Percentiles rank a stretch among this genome's conserved stretches.
phyloP scores from a whole-genome alignment of 2,329 filamentous ascomycete species.

The Ceratocystis destructans region DNA sequence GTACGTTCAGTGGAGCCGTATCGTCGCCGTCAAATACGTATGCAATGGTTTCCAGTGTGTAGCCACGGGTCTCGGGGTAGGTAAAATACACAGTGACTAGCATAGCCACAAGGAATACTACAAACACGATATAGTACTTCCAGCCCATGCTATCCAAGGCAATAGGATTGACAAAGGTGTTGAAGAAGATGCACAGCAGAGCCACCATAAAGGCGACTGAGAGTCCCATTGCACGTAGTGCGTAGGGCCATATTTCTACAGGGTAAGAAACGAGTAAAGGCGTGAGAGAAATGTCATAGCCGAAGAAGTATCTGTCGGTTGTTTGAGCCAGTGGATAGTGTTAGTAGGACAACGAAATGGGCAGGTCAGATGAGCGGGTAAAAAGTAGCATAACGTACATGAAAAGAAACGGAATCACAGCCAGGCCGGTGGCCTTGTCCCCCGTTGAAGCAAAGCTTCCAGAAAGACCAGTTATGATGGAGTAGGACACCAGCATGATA shows the following conservation, averaged over 20 bases:
- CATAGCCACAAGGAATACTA: constrained; percentile 32
- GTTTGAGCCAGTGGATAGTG: neutral
- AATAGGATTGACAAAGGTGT: constrained; percentile 34
- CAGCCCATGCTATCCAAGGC: constrained; percentile 30
- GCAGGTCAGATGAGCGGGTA: neutral
- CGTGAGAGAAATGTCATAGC: constrained; percentile 27
- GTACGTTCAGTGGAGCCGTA: neutral
- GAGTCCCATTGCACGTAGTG: constrained; percentile 44
- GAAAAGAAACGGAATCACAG: constrained; percentile 45
- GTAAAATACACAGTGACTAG: constrained; percentile 55
- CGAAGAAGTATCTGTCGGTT: constrained; percentile 17
- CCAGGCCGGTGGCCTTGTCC: constrained; percentile 27
- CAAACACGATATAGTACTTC: constrained; percentile 33
- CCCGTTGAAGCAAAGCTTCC: constrained; percentile 28
- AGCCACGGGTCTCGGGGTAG: constrained; percentile 66
- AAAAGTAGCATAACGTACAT: constrained; percentile 28
- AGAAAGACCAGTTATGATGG: constrained; percentile 35
- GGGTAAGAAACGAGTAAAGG: constrained; percentile 31
- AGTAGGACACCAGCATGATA: constrained; percentile 37
- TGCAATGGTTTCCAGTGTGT: constrained; percentile 22
- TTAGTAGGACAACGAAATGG: neutral
- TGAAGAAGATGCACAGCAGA: constrained; percentile 30
- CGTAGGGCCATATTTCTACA: constrained; percentile 48
- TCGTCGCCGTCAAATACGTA: constrained; percentile 18
- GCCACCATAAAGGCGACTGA: constrained; percentile 44